Conservation (phyloP, 345 rosid genomes). For the Physaria fendleri region DNA sequence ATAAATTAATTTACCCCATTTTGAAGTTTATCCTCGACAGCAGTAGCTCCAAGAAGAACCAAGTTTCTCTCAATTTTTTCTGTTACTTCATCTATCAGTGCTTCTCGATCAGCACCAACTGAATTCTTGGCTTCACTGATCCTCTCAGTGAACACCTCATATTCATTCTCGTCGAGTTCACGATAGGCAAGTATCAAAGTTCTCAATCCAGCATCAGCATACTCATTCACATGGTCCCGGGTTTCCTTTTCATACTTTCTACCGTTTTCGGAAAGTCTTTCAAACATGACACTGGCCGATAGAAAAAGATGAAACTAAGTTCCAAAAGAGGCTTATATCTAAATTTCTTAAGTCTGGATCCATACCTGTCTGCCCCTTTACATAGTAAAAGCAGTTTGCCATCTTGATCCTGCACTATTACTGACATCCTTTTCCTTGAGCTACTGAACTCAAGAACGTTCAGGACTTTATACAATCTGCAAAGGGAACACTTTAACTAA, state of each 20-base stretch:
- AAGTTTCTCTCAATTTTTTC: constrained; percentile 73
- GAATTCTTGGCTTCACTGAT: constrained; percentile 70
- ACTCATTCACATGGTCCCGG: constrained; percentile 68
- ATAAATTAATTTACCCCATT: constrained; percentile 58
- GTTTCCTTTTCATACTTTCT: constrained; percentile 60
- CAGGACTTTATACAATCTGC: constrained; percentile 66
- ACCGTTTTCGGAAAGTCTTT: constrained; percentile 67
- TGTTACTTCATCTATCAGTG: constrained; percentile 61
- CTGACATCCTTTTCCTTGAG: constrained; percentile 75
- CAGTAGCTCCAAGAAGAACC: constrained; percentile 93
- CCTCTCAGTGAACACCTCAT: constrained; percentile 44
- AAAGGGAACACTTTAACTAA: constrained; percentile 17
- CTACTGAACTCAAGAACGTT: constrained; percentile 72
- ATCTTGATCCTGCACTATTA: constrained; percentile 59
- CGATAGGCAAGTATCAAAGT: constrained; percentile 87
- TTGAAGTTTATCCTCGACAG: constrained; percentile 98
- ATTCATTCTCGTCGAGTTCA: constrained; percentile 64
- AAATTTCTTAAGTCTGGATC: constrained; percentile 1
- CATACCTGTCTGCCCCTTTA: constrained; percentile 98
- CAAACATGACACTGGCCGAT: constrained; percentile 71
- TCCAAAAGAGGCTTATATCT: background rate
- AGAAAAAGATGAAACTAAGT: background rate
- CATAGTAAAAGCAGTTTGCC: constrained; percentile 73
- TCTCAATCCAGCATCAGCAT: constrained; percentile 96
- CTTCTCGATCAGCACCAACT: constrained; percentile 69